Percentiles rank a stretch among this genome's conserved stretches.
Evolutionary conservation across 140 eudicot species (phyloP).

Genomic region (Senecio squalidus): DNA sequence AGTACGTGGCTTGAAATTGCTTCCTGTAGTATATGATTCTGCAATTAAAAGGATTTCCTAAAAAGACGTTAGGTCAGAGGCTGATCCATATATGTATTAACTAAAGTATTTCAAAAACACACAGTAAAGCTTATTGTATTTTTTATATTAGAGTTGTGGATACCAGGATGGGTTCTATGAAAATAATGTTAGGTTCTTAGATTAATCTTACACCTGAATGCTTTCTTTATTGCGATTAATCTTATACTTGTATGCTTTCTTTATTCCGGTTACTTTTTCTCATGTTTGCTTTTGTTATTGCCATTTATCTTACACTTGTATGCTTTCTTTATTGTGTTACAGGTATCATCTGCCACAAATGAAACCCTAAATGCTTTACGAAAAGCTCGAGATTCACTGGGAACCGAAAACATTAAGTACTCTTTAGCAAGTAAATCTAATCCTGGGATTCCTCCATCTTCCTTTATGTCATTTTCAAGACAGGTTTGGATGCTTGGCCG

Average conservation of each 20-base stretch:
- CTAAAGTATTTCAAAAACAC: no score
- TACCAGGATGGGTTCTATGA: neutral
- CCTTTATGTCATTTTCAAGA: constrained; percentile 74
- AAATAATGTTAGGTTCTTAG: neutral
- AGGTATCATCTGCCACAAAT: constrained; percentile 58
- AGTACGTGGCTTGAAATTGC: no score
- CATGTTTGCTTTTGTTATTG: no score
- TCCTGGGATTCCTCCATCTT: constrained; percentile 97
- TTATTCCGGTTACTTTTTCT: no score
- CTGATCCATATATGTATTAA: no score
- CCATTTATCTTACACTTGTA: constrained; percentile 3
- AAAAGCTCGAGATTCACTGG: constrained; percentile 65
- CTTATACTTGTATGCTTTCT: no score
- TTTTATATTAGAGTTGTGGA: neutral
- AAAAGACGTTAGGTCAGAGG: no score
- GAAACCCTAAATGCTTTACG: constrained; percentile 53
- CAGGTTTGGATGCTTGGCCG: constrained; percentile 45
- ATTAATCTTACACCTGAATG: constrained; percentile 5
- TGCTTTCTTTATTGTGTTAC: constrained; percentile 13
- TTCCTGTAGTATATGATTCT: no score
- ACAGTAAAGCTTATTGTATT: neutral
- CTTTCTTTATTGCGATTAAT: no score
- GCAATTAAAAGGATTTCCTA: no score
- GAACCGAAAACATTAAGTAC: constrained; percentile 42
- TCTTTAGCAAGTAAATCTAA: constrained; percentile 64